Conservation (phyloP, 164 flowering plant species). For the Vitis labrusca region DNA sequence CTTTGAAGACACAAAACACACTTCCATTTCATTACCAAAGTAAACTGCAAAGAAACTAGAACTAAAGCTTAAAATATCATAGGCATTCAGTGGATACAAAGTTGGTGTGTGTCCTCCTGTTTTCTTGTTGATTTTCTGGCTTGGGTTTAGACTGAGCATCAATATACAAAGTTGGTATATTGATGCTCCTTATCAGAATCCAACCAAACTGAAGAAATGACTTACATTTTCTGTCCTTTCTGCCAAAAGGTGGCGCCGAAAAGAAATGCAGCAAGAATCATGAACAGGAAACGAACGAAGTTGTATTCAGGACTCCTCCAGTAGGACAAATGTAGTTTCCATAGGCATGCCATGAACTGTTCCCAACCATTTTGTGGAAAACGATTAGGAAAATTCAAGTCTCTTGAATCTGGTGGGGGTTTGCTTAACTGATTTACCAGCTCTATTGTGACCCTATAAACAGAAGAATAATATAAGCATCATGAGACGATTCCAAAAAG, state of each 20-base stretch:
- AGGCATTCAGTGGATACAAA: no score
- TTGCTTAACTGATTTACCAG: constrained; percentile 29
- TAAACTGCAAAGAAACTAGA: background rate
- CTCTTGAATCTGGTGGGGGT: constrained; percentile 39
- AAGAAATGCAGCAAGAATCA: constrained; percentile 19
- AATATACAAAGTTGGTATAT: background rate
- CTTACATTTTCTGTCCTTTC: constrained; percentile 43
- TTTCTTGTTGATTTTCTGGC: no score
- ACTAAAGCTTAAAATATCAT: background rate
- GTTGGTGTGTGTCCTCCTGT: no score
- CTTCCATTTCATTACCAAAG: background rate
- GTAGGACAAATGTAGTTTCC: constrained; percentile 39
- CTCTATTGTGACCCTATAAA: constrained; percentile 21
- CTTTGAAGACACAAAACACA: constrained; percentile 16
- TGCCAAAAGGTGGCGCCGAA: constrained; percentile 43
- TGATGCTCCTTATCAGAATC: background rate
- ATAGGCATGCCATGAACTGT: constrained; percentile 50
- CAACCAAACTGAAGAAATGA: background rate
- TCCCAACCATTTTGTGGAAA: constrained; percentile 41
- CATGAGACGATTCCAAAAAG: no score
- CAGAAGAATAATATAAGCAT: background rate
- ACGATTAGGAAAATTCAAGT: constrained; percentile 37
- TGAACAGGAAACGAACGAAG: constrained; percentile 25
- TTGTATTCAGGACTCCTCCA: constrained; percentile 52
- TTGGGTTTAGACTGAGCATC: no score